These are phyloP conservation scores for Fennellomyces sp. DNA, from an alignment of 371 early-diverging fungal species.

Conservation along the genomic window DNA sequence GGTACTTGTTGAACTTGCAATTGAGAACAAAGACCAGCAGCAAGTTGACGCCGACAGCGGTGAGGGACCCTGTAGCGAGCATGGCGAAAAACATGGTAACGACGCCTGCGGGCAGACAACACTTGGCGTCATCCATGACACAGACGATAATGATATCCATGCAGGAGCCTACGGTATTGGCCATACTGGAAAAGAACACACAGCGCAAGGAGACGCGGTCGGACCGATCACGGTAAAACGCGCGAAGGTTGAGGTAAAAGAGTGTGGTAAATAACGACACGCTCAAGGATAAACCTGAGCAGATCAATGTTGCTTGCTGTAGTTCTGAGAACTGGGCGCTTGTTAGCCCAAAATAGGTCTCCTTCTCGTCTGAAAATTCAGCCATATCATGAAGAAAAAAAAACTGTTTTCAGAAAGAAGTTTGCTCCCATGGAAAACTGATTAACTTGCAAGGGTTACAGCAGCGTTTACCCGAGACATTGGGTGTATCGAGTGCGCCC, in stretches of 20 bases:
- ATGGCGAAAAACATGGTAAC: background rate
- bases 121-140: background rate
- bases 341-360: background rate
- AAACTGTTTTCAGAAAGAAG: background rate
- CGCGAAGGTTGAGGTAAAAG: background rate
- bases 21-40: background rate
- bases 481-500: no score
- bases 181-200: background rate
- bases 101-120: background rate
- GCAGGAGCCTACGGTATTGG: background rate
- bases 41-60: background rate
- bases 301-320: no score
- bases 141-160: background rate
- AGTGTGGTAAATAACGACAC: background rate
- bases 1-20: background rate
- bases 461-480: no score
- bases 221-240: background rate
- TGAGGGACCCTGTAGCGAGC: background rate
- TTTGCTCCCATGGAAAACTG: background rate
- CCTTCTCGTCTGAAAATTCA: background rate
- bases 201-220: constrained; percentile 4
- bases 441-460: no score
- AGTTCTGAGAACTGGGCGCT: no score
- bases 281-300: background rate
- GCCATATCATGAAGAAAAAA: background rate